These are phyloP conservation scores for Phytopythium aichiense DNA, from an alignment of 352 stramenopile genomes.

Conservation along the genomic window DNA sequence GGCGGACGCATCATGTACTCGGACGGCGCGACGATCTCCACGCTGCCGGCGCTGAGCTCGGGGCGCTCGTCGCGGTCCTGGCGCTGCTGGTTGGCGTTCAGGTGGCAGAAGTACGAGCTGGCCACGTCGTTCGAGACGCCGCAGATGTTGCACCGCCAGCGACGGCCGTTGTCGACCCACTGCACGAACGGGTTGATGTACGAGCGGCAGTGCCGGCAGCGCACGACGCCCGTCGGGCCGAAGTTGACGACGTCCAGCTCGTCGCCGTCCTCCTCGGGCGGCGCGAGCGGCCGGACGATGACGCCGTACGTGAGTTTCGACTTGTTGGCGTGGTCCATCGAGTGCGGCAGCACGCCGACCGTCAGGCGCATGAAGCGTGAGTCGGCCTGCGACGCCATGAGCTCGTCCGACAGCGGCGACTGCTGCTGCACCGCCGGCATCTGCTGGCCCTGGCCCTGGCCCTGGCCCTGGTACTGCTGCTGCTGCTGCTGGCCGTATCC, in stretches of 20 bases:
- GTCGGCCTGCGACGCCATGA: conserved; percentile 72
- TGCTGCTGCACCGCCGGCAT: conserved; percentile 27
- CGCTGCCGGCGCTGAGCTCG: conserved; percentile 66
- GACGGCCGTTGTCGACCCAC: conserved; percentile 86
- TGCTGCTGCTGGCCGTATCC: conserved; percentile 48
- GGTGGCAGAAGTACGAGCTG: conserved; percentile 97
- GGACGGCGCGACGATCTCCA: conserved; percentile 83
- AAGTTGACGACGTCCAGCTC: conserved; percentile 88
- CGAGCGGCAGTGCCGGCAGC: conserved; percentile 85
- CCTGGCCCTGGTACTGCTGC: conserved; percentile 25
- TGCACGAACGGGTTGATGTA: conserved; percentile 90
- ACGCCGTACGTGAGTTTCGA: conserved; percentile 83
- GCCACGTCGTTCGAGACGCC: conserved; percentile 89
- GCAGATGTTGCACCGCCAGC: conserved; percentile 89
- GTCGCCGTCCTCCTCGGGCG: conserved; percentile 51
- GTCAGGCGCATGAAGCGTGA: conserved; percentile 82
- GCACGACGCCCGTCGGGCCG: conserved; percentile 72
- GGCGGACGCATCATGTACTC: conserved; percentile 91
- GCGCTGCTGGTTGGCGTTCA: conserved; percentile 93
- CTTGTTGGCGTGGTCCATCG: conserved; percentile 79
- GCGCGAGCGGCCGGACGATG: conserved; percentile 78
- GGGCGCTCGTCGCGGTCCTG: conserved; percentile 91
- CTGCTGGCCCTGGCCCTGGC: conserved; percentile 25
- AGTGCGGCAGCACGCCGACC: conserved; percentile 72
- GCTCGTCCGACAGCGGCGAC: conserved; percentile 55